Conservation (phyloP, 2,329 filamentous ascomycete genomes). For the Tolypocladium cylindrosporum region DNA sequence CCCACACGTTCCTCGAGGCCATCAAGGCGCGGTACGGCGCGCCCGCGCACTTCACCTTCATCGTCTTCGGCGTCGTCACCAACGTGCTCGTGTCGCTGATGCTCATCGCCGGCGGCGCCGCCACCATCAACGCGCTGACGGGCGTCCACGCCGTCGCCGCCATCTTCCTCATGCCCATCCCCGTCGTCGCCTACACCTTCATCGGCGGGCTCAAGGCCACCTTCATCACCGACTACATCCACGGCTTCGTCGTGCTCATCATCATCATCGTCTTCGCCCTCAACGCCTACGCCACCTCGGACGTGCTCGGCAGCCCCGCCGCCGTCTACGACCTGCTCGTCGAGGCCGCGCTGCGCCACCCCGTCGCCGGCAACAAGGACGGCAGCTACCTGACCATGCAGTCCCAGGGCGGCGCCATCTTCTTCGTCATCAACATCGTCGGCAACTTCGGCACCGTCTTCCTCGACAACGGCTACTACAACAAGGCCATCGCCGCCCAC, state of each 20-base stretch:
- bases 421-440: constrained; percentile 82
- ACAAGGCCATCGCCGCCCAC: constrained; percentile 84
- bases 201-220: constrained; percentile 77
- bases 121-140: constrained; percentile 41
- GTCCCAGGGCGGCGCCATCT: constrained; percentile 61
- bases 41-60: constrained; percentile 65
- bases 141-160: constrained; percentile 58
- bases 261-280: constrained; percentile 82
- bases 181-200: constrained; percentile 61
- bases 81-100: constrained; percentile 84
- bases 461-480: constrained; percentile 82
- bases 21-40: constrained; percentile 71
- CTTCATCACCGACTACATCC: constrained; percentile 76
- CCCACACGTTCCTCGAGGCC: constrained; percentile 76
- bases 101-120: constrained; percentile 68
- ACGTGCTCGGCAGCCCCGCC: constrained; percentile 61
- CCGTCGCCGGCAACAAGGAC: constrained; percentile 67
- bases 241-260: constrained; percentile 75
- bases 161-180: constrained; percentile 26
- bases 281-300: constrained; percentile 67
- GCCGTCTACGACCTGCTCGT: constrained; percentile 71
- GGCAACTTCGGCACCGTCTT: constrained; percentile 82
- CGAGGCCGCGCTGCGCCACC: constrained; percentile 57
- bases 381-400: constrained; percentile 85
- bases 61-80: constrained; percentile 72